Conservation (phyloP, 768 basidiomycete species). For the Auricularia cornea region DNA sequence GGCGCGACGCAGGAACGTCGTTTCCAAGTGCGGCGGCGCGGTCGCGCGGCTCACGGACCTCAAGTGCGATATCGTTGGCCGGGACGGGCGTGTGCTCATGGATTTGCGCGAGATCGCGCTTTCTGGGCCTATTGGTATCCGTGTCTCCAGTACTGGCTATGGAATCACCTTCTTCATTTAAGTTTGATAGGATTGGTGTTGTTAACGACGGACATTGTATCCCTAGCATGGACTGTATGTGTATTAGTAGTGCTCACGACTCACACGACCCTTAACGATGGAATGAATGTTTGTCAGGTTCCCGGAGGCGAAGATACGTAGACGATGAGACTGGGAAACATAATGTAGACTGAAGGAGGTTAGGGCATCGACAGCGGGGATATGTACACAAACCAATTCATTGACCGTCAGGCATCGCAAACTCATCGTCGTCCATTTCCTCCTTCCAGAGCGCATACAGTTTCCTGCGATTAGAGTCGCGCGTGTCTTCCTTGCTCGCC, state of each 20-base stretch:
- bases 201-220: not conserved
- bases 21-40: not conserved
- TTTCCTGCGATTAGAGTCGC: constrained; percentile 71
- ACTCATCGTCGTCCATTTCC: constrained; percentile 28
- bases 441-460: constrained; percentile 77
- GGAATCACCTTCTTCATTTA: not conserved
- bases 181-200: not conserved
- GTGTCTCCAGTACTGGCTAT: not conserved
- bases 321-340: too few species aligned
- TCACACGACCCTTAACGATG: too few species aligned
- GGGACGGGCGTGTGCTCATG: not conserved
- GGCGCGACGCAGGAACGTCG: not conserved
- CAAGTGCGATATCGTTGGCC: not conserved
- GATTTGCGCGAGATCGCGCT: not conserved
- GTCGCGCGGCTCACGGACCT: not conserved
- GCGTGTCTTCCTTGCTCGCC: constrained; percentile 66
- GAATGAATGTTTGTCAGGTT: not conserved
- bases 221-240: too few species aligned
- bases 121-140: not conserved
- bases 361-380: too few species aligned
- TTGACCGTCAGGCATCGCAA: not conserved
- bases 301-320: too few species aligned
- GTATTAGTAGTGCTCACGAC: too few species aligned
- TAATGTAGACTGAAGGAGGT: too few species aligned
- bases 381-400: too few species aligned